Base-by-base conservation (phyloP, 345 rosid species). In the Linum lewisii region DNA sequence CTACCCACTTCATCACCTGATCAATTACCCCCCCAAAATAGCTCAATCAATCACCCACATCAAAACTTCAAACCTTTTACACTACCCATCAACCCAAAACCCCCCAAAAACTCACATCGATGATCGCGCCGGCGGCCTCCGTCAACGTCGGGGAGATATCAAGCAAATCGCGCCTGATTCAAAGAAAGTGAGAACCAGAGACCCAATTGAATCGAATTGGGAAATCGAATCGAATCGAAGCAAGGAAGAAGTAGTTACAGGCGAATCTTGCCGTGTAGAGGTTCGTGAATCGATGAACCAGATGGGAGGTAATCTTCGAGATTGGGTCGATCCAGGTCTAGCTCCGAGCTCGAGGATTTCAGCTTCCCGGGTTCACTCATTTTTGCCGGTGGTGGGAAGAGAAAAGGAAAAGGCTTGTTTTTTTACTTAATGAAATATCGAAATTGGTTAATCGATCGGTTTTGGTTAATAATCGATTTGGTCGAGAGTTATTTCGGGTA, bases 121-220 rank as follows among this genome's bases (percentile, higher is more conserved):
- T 79, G 68, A 90, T 94, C 63, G 97, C 99, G 59, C 99, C 99
- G 57, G 90, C 96, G 69, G 97, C 97, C 77, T 94, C 99, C 14
- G 97, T 84, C 15, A 93, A 83, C 16, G 90, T 78, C 0, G 95
- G 97, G 6, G 96, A 82, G 57, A 90, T 78, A 25, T 94, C 97
- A n/a, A 94, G 84, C 81, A 94, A 72, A 78, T 94, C 96, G 62
- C 83, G 81, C 77, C 97, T 90, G 61, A 25, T 58, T 0, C 51
- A 21, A 22, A n/a, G 26, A 49, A 16, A 11, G 47, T 14, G 34
- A 44, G n/a, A 2, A 21, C 21, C 15, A 29, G 18, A 38, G 26
- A 54, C 8, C 51, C 23, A 37, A 57, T 18, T 10, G 13, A 50
- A 52, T 51, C 8, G 22, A 21, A 22, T 18, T 23, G 21, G 11